Evolutionary conservation across 176 grass and related monocot genomes (phyloP), one percentile per base, ranked within the genome.

Genomic region (Lolium multiflorum): DNA sequence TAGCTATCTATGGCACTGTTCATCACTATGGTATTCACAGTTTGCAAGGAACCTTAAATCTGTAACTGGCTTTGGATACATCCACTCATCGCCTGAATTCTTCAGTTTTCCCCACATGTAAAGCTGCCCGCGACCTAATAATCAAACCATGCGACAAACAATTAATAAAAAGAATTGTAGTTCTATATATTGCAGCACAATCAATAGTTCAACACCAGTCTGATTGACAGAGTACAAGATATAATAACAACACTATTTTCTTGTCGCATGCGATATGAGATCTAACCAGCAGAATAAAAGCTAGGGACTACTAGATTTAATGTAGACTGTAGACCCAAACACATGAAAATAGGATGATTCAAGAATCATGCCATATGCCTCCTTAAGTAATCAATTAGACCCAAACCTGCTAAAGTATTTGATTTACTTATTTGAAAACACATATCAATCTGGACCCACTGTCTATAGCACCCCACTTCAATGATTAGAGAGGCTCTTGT

Each of bases 21-120:
- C 24, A 84, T 52, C 22, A 72, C 31, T 89, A 50, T 28, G 16
- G 41, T 85, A 86, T 81, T 51, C 11, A 68, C 18, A 79, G 83
- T 57, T 22, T 15, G 64, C 37, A 83, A 87, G 7, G 11, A 74
- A 99, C 97, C 97, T 99, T 86, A 99, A 89, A 89, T 99, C 97
- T 89, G 90, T 87, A 60, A 99, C 65, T 81, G 94, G 87, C 82
- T 99, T 99, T 24, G 97, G 97, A 91, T 99, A 99, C 97, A 99
- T 99, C 94, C 97, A 99, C 48, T 93, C 94, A 78, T 99, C 94
- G 43, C 92, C 94, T 38, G 64, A 89, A 86, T 58, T 90, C 92
- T 99, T 99, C 89, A 99, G 20, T 72, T 96, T 99, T 41, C 97
- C 97, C 97, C 97, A 99, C 97, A 99, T 99, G 75, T 96, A 99